phyloP scores from a whole-genome alignment of 495 filamentous ascomycete genomes.

The Annulohypoxylon maeteangense region DNA sequence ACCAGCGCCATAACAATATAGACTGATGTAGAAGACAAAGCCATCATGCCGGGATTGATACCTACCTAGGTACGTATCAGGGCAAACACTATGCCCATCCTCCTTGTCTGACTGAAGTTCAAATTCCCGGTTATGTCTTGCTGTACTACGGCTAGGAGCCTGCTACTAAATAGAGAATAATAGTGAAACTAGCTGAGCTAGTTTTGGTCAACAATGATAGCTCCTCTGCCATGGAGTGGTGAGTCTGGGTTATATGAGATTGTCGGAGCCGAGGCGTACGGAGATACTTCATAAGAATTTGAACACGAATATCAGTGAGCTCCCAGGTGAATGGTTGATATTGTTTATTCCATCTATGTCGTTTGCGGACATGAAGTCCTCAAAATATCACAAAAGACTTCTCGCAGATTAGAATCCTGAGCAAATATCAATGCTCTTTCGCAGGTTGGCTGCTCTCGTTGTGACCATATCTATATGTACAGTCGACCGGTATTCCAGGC shows the following conservation, averaged over 20 bases:
- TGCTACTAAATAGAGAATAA: too few relatives aligned
- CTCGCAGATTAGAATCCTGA: not conserved
- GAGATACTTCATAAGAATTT: conserved; percentile 49
- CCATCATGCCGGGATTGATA: not conserved
- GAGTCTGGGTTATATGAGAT: conserved; percentile 43
- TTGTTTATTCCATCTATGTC: not conserved
- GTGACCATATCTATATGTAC: conserved; percentile 48
- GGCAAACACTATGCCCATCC: too few relatives aligned
- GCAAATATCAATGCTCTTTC: conserved; percentile 27
- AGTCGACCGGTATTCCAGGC: conserved; percentile 38
- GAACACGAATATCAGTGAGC: conserved; percentile 51
- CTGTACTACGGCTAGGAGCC: too few relatives aligned
- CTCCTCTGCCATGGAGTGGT: conserved; percentile 5
- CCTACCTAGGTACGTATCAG: not conserved
- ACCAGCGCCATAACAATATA: not conserved
- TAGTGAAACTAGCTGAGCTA: not conserved
- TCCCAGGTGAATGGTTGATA: conserved; percentile 45
- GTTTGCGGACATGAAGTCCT: not conserved
- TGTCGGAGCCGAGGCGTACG: conserved; percentile 43
- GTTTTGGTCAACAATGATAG: conserved; percentile 24
- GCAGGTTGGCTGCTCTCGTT: conserved; percentile 37
- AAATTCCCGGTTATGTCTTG: not conserved
- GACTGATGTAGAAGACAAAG: not conserved
- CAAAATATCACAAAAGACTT: conserved; percentile 15
- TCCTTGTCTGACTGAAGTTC: too few relatives aligned